A percentile compares a stretch with the other conserved stretches of the same genome.
These are phyloP conservation scores for Platanthera guangdongensis DNA, from an alignment of 106 monocot genomes.

Conservation along the genomic window DNA sequence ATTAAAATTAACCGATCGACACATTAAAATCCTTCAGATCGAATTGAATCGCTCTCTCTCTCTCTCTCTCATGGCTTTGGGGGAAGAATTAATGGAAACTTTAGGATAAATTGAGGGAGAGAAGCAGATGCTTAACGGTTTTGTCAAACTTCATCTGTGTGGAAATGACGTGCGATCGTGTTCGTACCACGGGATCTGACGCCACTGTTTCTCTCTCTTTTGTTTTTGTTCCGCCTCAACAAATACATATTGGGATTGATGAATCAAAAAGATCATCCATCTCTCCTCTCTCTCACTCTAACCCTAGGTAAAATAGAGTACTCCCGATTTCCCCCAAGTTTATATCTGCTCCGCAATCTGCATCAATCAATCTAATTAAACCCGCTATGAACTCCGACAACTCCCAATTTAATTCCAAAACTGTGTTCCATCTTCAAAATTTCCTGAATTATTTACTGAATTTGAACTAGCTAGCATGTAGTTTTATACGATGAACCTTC, in stretches of 20 bases:
- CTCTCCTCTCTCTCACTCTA: not conserved
- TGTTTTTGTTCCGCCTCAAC: not conserved
- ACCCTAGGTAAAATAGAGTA: not conserved
- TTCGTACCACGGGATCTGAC: conserved; percentile 33
- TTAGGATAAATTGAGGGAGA: not conserved
- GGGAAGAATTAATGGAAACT: not conserved
- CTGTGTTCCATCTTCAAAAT: not conserved
- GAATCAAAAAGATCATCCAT: not conserved
- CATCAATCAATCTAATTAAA: not conserved
- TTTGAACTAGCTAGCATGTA: no score
- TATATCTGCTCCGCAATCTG: not conserved
- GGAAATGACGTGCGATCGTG: not conserved
- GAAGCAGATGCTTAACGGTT: conserved; percentile 12
- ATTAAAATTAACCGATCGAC: not conserved
- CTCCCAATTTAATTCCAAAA: not conserved
- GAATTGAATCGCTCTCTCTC: not conserved
- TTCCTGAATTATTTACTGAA: no score
- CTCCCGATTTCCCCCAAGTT: not conserved
- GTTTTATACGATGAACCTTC: no score
- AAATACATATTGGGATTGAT: not conserved
- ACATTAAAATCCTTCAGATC: not conserved
- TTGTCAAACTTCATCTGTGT: conserved; percentile 2
- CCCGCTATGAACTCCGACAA: not conserved
- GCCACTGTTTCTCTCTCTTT: not conserved
- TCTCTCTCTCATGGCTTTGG: not conserved